Base-by-base conservation (phyloP, 2,329 filamentous ascomycete species). In the Ascochyta koolunga region DNA sequence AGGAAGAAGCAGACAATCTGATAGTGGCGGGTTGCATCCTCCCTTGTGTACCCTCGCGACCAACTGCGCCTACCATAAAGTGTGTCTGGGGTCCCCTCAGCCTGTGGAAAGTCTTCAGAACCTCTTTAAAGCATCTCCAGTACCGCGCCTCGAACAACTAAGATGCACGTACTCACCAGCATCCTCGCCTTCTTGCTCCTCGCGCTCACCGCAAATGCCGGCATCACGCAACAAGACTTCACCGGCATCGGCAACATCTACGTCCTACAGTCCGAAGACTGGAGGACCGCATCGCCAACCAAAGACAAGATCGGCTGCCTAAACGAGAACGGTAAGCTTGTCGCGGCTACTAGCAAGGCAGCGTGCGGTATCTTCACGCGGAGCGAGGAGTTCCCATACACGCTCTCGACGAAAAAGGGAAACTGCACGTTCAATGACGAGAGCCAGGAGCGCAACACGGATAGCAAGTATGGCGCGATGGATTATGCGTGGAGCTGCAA, bases 381-480 rank as follows among this genome's bases (percentile, higher is more conserved):
- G 2, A 32, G 54, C 2, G 40, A 47, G 7, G 50, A 50, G 1
- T 73, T 66, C 33, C 71, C 71, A 0, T 71, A 67, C 27, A 68
- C 69, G 0, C 57, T 73, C 0, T 70, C 67, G 2, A 68, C 54
- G 19, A 52, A 44, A 4, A 21, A 41, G 1, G 71, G 71, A 8
- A 73, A 73, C 56, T 73, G 71, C 48, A 71, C 70, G 0, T 73
- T 72, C 49, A 56, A 59, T 27, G 67, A 73, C 36, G 29, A 56
- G 11, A 58, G 54, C 4, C 66, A 67, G 19, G 63, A 64, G 25
- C 58, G 49, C 40, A 73, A 73, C 44, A 69, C 56, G 1, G 71
- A 73, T 18, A 71, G 67, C 36, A 41, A 52, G 6, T 72, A 72
- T 27, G 69, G 70, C 0, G 41, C 54, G 4, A 38, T 10, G 0